phyloP scores from a whole-genome alignment of 1,139 yeast genomes.

The Nakaseomyces glabratus region DNA sequence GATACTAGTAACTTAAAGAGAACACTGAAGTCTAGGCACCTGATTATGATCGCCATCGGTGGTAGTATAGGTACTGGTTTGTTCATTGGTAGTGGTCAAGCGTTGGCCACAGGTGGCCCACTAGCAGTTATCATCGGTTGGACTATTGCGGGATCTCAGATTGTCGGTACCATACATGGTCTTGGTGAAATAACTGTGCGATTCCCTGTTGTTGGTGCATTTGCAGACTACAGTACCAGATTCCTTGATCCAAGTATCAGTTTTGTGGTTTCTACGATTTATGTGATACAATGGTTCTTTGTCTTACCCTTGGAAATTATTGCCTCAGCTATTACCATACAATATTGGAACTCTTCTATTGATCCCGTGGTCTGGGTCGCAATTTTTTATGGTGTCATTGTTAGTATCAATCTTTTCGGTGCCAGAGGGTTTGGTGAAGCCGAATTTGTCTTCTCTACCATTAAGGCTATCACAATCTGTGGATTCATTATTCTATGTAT shows the following conservation, averaged over 20 bases:
- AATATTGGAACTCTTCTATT: constrained; percentile 41
- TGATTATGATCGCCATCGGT: constrained; percentile 51
- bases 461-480: constrained; percentile 51
- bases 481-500: constrained; percentile 67
- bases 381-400: constrained; percentile 49
- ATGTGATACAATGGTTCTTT: constrained; percentile 61
- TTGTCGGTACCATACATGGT: constrained; percentile 60
- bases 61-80: constrained; percentile 78
- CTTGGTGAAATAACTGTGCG: constrained; percentile 60
- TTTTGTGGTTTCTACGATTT: constrained; percentile 67
- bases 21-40: constrained; percentile 16
- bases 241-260: constrained; percentile 65
- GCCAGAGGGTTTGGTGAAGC: constrained; percentile 60
- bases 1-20: constrained; percentile 17
- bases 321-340: constrained; percentile 59
- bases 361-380: constrained; percentile 36
- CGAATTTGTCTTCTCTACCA: constrained; percentile 50
- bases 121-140: constrained; percentile 51
- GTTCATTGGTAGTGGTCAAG: constrained; percentile 58
- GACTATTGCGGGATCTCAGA: constrained; percentile 40
- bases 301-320: constrained; percentile 63
- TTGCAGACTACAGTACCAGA: constrained; percentile 56
- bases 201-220: constrained; percentile 65
- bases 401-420: constrained; percentile 54
- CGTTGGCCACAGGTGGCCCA: constrained; percentile 58